These are phyloP conservation scores for Tetrapisispora taiwanensis DNA, from an alignment of 805 yeast genomes.

Conservation along the genomic window DNA sequence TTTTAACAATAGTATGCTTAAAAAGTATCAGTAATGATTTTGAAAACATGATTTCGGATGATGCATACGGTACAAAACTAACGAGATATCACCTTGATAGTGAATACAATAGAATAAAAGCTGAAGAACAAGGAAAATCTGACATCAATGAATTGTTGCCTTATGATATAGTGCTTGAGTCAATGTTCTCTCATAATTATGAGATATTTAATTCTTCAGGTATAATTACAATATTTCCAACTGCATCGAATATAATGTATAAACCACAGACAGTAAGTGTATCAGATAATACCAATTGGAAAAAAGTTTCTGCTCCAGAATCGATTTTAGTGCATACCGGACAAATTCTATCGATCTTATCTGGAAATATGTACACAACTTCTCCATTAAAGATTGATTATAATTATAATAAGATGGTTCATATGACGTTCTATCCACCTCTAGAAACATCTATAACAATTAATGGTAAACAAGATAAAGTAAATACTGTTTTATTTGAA, in stretches of 20 bases:
- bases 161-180: constrained; percentile 7
- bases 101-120: not conserved
- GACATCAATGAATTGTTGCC: constrained; percentile 11
- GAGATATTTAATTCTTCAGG: constrained; percentile 14
- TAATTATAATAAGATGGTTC: constrained; percentile 8
- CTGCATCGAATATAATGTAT: constrained; percentile 17
- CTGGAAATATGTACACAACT: constrained; percentile 17
- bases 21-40: constrained; percentile 8
- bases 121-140: constrained; percentile 1
- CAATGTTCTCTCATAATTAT: constrained; percentile 12
- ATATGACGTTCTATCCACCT: constrained; percentile 18
- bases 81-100: constrained; percentile 12
- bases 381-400: constrained; percentile 18
- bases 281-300: constrained; percentile 20
- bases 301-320: constrained; percentile 16
- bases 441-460: constrained; percentile 6
- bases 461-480: constrained; percentile 3
- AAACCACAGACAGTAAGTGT: constrained; percentile 17
- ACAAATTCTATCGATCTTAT: constrained; percentile 10
- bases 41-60: constrained; percentile 1
- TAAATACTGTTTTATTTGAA: constrained; percentile 10
- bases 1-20: constrained; percentile 16
- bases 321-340: constrained; percentile 26
- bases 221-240: constrained; percentile 21
- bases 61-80: constrained; percentile 10